Evolutionary conservation across 2,329 filamentous ascomycete genomes (phyloP).

Genomic region (Hypoxylon sp.): DNA sequence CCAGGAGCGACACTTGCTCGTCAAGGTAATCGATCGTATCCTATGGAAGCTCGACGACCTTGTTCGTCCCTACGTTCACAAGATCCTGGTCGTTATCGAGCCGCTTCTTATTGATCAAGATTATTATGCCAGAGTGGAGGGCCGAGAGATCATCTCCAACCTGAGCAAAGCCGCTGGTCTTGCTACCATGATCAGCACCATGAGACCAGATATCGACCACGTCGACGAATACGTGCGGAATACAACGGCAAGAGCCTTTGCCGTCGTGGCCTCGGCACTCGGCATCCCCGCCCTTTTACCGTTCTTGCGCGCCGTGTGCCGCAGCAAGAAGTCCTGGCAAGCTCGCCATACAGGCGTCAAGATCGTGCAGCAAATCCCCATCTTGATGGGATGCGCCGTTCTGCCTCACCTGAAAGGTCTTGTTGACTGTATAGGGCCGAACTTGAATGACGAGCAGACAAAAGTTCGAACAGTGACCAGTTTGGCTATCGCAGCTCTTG

Average conservation of each 20-base stretch:
- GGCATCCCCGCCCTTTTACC: constrained; percentile 95
- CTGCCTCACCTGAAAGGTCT: constrained; percentile 94
- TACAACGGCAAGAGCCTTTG: constrained; percentile 95
- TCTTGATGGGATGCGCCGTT: constrained; percentile 97
- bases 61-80: constrained; percentile 95
- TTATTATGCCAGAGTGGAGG: constrained; percentile 97
- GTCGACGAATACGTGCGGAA: constrained; percentile 98
- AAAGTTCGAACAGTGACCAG: constrained; percentile 97
- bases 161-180: constrained; percentile 95
- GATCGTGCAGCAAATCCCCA: constrained; percentile 98
- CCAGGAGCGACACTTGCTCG: constrained; percentile 95
- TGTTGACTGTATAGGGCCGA: constrained; percentile 95
- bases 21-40: constrained; percentile 98
- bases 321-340: constrained; percentile 99
- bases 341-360: constrained; percentile 98
- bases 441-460: constrained; percentile 95
- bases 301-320: constrained; percentile 93
- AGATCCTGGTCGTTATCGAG: constrained; percentile 98
- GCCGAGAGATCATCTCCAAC: constrained; percentile 98
- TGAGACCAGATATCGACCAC: constrained; percentile 98
- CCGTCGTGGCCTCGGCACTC: constrained; percentile 93
- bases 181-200: constrained; percentile 98
- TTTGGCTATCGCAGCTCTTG: constrained; percentile 91
- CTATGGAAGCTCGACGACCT: constrained; percentile 98
- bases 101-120: constrained; percentile 99